A percentile compares a stretch with the other conserved stretches of the same genome.
Conservation (phyloP, 140 eudicot genomes). For the Oenanthe javanica region DNA sequence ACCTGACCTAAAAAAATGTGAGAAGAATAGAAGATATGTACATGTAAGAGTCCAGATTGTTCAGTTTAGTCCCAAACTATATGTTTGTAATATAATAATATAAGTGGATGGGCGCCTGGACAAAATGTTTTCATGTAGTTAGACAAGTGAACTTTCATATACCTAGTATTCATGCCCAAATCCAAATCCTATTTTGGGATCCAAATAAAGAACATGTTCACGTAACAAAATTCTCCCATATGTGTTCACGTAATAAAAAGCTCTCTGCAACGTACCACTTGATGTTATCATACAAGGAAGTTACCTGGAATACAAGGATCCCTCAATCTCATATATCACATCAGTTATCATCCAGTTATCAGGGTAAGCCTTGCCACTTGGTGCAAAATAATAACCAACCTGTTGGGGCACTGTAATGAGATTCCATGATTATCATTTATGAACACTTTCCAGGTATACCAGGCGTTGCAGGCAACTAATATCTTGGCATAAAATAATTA, state of each 20-base stretch:
- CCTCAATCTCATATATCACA: conserved; percentile 80
- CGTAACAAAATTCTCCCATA: not conserved
- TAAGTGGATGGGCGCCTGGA: not conserved
- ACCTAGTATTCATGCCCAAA: not conserved
- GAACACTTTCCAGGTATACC: not conserved
- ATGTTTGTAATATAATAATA: not conserved
- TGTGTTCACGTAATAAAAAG: not conserved
- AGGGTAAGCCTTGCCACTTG: conserved; percentile 97
- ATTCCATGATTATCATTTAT: conserved; percentile 19
- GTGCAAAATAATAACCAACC: conserved; percentile 97
- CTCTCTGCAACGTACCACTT: not conserved
- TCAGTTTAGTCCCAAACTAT: not conserved
- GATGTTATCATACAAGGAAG: not conserved
- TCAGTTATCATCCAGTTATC: conserved; percentile 96
- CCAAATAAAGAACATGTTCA: not conserved
- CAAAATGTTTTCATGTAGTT: not conserved
- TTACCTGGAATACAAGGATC: conserved; percentile 83
- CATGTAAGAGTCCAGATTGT: not conserved
- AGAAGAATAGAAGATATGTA: not conserved
- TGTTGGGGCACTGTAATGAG: conserved; percentile 28
- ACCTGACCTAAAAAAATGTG: conserved; percentile 57
- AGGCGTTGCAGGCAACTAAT: not conserved
- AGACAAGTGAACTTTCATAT: not conserved
- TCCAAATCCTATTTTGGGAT: not conserved
- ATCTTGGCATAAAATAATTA: not conserved